Evolutionary conservation across 768 basidiomycete species (phyloP), one percentile per base, ranked within the genome.

Genomic region (Dacryopinax primogenitus): DNA sequence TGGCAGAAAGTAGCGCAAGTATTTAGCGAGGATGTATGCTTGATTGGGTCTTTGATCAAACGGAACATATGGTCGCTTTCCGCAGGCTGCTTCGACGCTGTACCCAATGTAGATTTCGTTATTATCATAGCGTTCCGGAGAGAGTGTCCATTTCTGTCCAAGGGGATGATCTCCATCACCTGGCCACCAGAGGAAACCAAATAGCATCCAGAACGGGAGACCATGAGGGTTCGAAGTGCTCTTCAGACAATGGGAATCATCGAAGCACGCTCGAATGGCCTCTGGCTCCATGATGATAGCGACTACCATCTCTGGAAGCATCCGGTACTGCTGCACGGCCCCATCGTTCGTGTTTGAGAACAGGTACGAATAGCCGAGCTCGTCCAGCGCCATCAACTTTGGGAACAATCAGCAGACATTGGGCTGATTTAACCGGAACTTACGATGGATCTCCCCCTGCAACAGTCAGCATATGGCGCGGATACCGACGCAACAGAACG

Each of bases 1-100:
- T n/a, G 30, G 16, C 26, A 26, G 32, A 62, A 67, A 67, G 34
- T 51, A 63, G 7, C 21, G 28, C 18, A 63, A 44, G 3, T 18
- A 32, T 51, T 67, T 67, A 1, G 64, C 64, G 16, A 63, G 41
- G 26, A 67, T 32, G 45, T 65, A 65, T 28, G 62, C 67, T 35
- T 65, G 67, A 21, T 64, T 39, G 4, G 11, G 13, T 62, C 67
- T 61, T 41, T 62, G 21, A 6, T 12, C 21, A 16, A 30, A 45
- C 1, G 64, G 58, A 6, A 65, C 33, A 33, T 34, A 65, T 1
- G 64, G 58, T n/a, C 34, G 45, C 13, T 63, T 51, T 9, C n/a
- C 28, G 62, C 67, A 67, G 1, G 67, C 51, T 28, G 23, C 35
- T 21, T 67, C 41, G 32, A 67, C 26, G 33, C 62, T 65, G 44